Percentiles rank a stretch among this genome's conserved stretches.
Conservation (phyloP, 805 yeast genomes). For the Candida piceae region DNA sequence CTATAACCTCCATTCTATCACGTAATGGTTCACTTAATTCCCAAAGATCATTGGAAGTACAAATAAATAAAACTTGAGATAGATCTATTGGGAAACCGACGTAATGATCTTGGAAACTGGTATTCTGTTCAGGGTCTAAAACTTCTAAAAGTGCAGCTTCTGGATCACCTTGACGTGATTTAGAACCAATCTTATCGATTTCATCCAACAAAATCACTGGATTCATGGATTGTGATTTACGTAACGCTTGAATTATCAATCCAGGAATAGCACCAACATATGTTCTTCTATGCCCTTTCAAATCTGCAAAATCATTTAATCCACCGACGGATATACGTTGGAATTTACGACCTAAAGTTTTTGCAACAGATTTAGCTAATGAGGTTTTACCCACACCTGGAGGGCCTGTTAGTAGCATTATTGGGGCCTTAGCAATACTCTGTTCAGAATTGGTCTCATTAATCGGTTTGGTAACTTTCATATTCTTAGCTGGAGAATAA, state of each 20-base stretch:
- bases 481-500: too few relatives aligned
- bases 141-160: constrained; percentile 86
- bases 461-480: not conserved
- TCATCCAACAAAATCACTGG: constrained; percentile 84
- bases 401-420: constrained; percentile 79
- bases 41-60: constrained; percentile 78
- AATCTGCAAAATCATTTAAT: constrained; percentile 81
- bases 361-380: constrained; percentile 75
- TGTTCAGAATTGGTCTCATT: not conserved
- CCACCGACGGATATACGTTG: constrained; percentile 86
- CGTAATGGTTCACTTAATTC: constrained; percentile 70
- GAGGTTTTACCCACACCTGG: constrained; percentile 95
- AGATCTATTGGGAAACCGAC: constrained; percentile 81
- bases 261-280: constrained; percentile 95
- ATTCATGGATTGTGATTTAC: constrained; percentile 72
- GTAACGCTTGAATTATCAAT: constrained; percentile 64
- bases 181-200: constrained; percentile 55
- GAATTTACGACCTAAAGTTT: constrained; percentile 65
- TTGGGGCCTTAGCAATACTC: constrained; percentile 48
- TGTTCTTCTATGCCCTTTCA: constrained; percentile 86
- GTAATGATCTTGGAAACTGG: constrained; percentile 73
- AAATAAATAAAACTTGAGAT: constrained; percentile 74
- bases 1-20: constrained; percentile 81
- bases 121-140: constrained; percentile 85
- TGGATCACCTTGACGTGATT: constrained; percentile 61